Base-by-base conservation (phyloP, 2,329 filamentous ascomycete genomes). In the Colletotrichum orbiculare region DNA sequence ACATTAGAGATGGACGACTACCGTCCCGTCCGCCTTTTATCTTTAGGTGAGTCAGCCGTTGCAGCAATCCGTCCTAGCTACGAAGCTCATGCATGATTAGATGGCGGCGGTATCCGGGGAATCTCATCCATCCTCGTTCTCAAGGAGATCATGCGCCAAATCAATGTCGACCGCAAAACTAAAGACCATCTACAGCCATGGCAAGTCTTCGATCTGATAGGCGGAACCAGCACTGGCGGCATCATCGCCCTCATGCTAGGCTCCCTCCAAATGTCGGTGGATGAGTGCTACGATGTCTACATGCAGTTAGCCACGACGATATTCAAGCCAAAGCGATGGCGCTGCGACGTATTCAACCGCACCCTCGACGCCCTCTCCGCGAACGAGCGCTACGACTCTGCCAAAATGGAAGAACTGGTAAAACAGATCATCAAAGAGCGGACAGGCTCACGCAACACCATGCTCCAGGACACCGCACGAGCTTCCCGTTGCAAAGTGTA, bases 201-300 rank as follows among this genome's bases (percentile, higher is more conserved):
- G 64, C 59, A 68, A 8, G 55, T 67, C 8, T 68, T 68, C n/a
- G 67, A 68, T 52, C 60, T 68, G n/a, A 68, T 68, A 11, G 67
- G 67, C 25, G 67, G 67, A 13, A 68, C 67, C 2, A 67, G 64
- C 17, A 68, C 67, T 9, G 67, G 67, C 2, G 67, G 62, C 2
- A 65, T 71, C 9, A 71, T 71, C 50, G 70, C 70, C 45, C 65
- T 71, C 35, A 71, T 71, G 69, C 66, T 70, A 2, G 67, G 69
- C 2, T 60, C 65, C 10, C 63, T 71, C 43, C 57, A 55, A 47
- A 71, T 71, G 70, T 65, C 68, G 25, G 54, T 70, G 37, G 68
- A 70, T 38, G 69, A 69, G n/a, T 71, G 68, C 53, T 46, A 69
- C 33, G 41, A 69, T 1, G 64, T 67, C 11, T 71, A 71, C 54